phyloP scores from a whole-genome alignment of 768 basidiomycete species.

The Phaeolepiota aurea region DNA sequence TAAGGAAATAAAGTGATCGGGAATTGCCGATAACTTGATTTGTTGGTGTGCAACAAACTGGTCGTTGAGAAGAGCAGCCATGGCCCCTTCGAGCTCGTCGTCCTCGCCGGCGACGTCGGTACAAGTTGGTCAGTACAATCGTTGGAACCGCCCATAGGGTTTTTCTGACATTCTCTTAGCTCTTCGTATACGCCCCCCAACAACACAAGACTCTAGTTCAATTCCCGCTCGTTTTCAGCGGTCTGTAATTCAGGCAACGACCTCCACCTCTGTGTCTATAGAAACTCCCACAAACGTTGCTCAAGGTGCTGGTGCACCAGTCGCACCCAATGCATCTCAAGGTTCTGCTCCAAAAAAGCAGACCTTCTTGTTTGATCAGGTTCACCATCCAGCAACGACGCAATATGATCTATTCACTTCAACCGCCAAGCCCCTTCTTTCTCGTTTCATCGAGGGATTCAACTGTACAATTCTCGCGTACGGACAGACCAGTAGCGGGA shows the following conservation, averaged over 20 bases:
- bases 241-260: slow-evolving; percentile 72
- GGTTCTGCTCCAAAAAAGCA: slow-evolving; percentile 66
- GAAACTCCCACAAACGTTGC: slow-evolving; percentile 57
- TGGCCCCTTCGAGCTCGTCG: slow-evolving; percentile 71
- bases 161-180: slow-evolving; percentile 33
- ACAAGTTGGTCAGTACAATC: slow-evolving; percentile 76
- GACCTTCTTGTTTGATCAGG: slow-evolving; percentile 88
- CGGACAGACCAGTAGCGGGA: slow-evolving; percentile 94
- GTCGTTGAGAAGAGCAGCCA: slow-evolving; percentile 37
- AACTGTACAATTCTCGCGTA: slow-evolving; percentile 98
- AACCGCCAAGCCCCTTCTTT: slow-evolving; percentile 79
- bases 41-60: slow-evolving; percentile 14
- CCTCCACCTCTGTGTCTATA: slow-evolving; percentile 71
- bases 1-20: slow-evolving; percentile 21
- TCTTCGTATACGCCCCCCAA: slow-evolving; percentile 85
- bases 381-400: slow-evolving; percentile 76
- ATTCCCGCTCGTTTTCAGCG: slow-evolving; percentile 95
- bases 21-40: slow-evolving; percentile 25
- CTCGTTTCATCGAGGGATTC: slow-evolving; percentile 86
- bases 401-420: slow-evolving; percentile 82
- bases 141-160: not conserved
- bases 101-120: slow-evolving; percentile 76
- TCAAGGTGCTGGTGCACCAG: slow-evolving; percentile 39
- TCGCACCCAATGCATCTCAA: slow-evolving; percentile 34
- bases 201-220: slow-evolving; percentile 71